Evolutionary conservation across 2,329 filamentous ascomycete genomes (phyloP), one percentile per base, ranked within the genome.

Genomic region (Tetracladium maxilliforme): DNA sequence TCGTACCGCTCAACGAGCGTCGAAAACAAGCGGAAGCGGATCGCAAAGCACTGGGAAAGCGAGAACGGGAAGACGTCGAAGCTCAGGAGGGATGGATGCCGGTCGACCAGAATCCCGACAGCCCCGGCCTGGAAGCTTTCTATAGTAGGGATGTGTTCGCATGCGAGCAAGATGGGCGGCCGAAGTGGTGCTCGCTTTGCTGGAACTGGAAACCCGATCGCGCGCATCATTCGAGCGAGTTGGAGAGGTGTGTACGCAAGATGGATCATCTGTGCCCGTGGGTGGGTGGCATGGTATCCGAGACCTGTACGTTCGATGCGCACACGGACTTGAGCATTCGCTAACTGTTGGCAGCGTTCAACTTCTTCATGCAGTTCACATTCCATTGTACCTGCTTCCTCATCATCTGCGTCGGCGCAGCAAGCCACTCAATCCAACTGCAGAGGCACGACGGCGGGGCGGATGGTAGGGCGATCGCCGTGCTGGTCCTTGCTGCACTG

Each of bases 261-360:
- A 90, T 94, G 78, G 87, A 95, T 34, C 87, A 95, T 44, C 90
- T 86, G 41, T 98, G 90, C 42, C 90, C 87, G 0, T 95, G 73
- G 70, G 12, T 14, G 16, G 13, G 33, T 26, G 13, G 10, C 19
- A 8, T 7, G 10, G 11, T 6, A 26, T 27, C 21, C 12, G 19
- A 22, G 14, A 19, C 13, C 17, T 18, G 7, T 19, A 23, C 13
- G 19, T 21, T 20, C 19, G 26, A 9, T 6, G 11, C 17, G 12
- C 26, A 35, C n/a, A 36, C 24, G 16, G 15, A 14, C 23, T 24
- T 31, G 37, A 26, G 16, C 14, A 15, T 15, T 24, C 18, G n/a
- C 11, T 10, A 24, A 65, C 78, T 79, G 86, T 92, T n/a, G 87
- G 87, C 4, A 90, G 87, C 13, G 80, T 93, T 87, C 56, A 94